Evolutionary conservation across 2,329 filamentous ascomycete species (phyloP).

Genomic region (Trichoderma koningii): DNA sequence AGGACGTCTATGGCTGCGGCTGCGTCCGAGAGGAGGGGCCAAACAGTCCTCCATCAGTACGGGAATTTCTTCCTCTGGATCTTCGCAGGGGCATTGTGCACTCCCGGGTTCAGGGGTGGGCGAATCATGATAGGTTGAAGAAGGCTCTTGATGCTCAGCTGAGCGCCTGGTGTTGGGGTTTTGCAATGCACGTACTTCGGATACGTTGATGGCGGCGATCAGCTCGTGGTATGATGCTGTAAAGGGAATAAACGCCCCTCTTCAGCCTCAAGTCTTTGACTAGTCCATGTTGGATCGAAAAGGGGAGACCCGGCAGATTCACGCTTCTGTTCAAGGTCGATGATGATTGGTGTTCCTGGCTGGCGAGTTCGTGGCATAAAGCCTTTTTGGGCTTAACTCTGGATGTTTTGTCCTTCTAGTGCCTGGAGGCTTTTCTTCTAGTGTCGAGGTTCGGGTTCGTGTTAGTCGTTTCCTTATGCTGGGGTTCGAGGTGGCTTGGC

Average conservation of each 20-base stretch:
- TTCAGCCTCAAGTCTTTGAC: neutral
- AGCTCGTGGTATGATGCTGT: constrained; percentile 24
- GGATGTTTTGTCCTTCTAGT: no score
- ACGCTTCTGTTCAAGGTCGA: neutral
- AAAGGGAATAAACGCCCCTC: neutral
- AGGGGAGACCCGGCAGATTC: neutral
- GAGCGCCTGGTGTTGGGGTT: neutral
- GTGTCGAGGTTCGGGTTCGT: neutral
- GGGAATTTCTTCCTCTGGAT: no score
- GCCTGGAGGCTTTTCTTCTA: neutral
- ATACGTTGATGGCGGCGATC: neutral
- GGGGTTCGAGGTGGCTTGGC: neutral
- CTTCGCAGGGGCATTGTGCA: neutral
- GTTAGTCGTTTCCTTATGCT: neutral
- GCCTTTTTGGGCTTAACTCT: constrained; percentile 6
- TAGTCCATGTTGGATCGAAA: neutral
- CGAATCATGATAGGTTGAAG: neutral
- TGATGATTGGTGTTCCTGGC: constrained; percentile 12
- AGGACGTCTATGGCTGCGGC: neutral
- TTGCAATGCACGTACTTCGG: neutral
- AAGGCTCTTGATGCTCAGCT: neutral
- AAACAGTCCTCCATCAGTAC: constrained; percentile 9
- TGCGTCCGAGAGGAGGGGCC: neutral
- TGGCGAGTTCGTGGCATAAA: constrained; percentile 22
- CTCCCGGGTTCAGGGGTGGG: neutral